phyloP scores from a whole-genome alignment of 768 basidiomycete genomes.

The Phlebiopsis flavidoalba region DNA sequence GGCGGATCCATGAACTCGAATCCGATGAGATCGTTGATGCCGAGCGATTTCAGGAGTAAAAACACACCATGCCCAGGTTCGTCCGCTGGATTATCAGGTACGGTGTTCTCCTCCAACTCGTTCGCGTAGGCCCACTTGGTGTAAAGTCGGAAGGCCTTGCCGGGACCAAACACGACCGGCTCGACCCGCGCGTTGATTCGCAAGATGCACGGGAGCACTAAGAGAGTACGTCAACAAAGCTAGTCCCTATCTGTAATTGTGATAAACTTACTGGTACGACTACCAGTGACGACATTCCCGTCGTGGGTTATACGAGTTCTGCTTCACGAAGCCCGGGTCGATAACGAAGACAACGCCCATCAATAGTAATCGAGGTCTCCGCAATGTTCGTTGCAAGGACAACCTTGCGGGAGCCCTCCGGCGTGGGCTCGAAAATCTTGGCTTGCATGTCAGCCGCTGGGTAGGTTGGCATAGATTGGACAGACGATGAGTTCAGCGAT shows the following conservation, averaged over 20 bases:
- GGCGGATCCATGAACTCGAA: conserved; percentile 99
- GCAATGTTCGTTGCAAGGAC: conserved; percentile 99
- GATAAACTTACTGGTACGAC: conserved; percentile 79
- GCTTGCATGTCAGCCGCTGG: conserved; percentile 99
- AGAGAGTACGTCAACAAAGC: neutral
- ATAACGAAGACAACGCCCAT: conserved; percentile 99
- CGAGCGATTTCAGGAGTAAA: conserved; percentile 85
- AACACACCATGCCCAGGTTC: conserved; percentile 95
- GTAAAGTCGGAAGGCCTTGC: conserved; percentile 96
- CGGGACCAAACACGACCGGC: conserved; percentile 97
- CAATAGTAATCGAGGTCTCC: conserved; percentile 99
- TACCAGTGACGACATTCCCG: conserved; percentile 95
- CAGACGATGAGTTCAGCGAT: conserved; percentile 91
- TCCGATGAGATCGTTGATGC: conserved; percentile 96
- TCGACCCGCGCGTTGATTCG: conserved; percentile 94
- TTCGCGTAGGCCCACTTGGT: conserved; percentile 98
- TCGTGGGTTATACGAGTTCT: conserved; percentile 98
- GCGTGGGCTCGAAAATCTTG: conserved; percentile 99
- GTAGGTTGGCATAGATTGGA: conserved; percentile 98
- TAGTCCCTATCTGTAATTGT: neutral
- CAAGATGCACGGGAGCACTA: conserved; percentile 96
- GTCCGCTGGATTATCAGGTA: conserved; percentile 99
- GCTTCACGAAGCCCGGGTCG: conserved; percentile 98
- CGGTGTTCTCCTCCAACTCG: conserved; percentile 94
- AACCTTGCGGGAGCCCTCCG: conserved; percentile 93